Percentiles rank a stretch among this genome's conserved stretches.
These are phyloP conservation scores for Podospora australis DNA, from an alignment of 495 filamentous ascomycete genomes.

Conservation along the genomic window DNA sequence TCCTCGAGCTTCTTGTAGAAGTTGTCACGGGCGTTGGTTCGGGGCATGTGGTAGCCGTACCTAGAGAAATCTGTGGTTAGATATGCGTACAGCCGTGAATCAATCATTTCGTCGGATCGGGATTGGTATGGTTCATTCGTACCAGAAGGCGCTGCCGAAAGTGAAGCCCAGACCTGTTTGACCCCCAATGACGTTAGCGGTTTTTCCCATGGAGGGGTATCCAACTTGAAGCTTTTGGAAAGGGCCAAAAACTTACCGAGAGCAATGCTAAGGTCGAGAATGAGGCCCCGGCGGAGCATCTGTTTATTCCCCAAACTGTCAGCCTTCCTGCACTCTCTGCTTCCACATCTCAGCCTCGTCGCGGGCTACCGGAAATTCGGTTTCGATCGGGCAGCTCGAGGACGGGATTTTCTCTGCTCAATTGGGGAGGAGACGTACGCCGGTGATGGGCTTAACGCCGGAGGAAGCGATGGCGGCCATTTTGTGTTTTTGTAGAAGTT, in stretches of 20 bases:
- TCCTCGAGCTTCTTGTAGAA: constrained; percentile 44
- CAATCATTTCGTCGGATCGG: not conserved
- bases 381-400: no score
- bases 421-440: constrained; percentile 31
- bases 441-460: constrained; percentile 25
- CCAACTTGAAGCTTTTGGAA: no score
- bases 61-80: constrained; percentile 23
- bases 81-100: not conserved
- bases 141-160: constrained; percentile 43
- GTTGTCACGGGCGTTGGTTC: constrained; percentile 41
- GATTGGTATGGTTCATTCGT: constrained; percentile 16
- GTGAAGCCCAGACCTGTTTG: constrained; percentile 36
- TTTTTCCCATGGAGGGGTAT: not conserved
- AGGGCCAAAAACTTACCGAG: constrained; percentile 32
- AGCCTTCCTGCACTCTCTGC: constrained; percentile 7
- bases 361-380: not conserved
- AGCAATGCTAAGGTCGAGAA: constrained; percentile 38
- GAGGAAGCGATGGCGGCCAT: constrained; percentile 23
- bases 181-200: constrained; percentile 6
- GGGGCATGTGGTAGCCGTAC: constrained; percentile 49
- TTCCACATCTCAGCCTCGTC: not conserved
- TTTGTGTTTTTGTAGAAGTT: no score
- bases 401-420: no score
- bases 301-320: constrained; percentile 16
- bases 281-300: constrained; percentile 47